Conservation (phyloP, 2,329 filamentous ascomycete genomes). For the Bimuria novae-zelandiae region DNA sequence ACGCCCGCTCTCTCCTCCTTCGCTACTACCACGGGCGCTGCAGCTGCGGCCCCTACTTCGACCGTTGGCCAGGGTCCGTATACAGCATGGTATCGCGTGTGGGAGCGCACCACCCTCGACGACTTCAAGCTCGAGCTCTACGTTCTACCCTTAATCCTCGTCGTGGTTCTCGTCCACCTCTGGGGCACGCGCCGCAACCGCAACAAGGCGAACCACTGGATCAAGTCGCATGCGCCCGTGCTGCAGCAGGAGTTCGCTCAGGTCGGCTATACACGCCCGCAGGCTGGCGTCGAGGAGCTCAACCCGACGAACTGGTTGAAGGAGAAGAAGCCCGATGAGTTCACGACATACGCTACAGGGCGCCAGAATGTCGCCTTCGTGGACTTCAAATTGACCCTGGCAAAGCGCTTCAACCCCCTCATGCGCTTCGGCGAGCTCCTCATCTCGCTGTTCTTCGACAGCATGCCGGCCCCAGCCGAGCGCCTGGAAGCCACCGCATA, state of each 20-base stretch:
- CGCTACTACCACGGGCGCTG: slow-evolving; percentile 37
- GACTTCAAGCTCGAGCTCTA: slow-evolving; percentile 90
- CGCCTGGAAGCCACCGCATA: slow-evolving; percentile 77
- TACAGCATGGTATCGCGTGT: slow-evolving; percentile 95
- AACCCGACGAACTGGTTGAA: slow-evolving; percentile 69
- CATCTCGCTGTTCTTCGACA: slow-evolving; percentile 80
- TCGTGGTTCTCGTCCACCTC: slow-evolving; percentile 79
- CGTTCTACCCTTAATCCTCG: slow-evolving; percentile 73
- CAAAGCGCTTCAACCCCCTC: slow-evolving; percentile 86
- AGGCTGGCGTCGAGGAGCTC: slow-evolving; percentile 51
- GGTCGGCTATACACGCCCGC: slow-evolving; percentile 72
- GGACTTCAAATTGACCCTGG: slow-evolving; percentile 79
- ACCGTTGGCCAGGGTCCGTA: slow-evolving; percentile 62
- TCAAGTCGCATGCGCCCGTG: slow-evolving; percentile 70
- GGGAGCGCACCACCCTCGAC: slow-evolving; percentile 80
- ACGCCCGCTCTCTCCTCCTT: slow-evolving; percentile 54
- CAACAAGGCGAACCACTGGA: slow-evolving; percentile 79
- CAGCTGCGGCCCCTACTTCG: slow-evolving; percentile 47
- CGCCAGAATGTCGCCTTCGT: slow-evolving; percentile 91
- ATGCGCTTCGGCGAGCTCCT: slow-evolving; percentile 67
- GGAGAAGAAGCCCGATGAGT: slow-evolving; percentile 89
- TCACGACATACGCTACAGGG: slow-evolving; percentile 83
- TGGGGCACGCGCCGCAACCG: slow-evolving; percentile 82
- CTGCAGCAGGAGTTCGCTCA: slow-evolving; percentile 82
- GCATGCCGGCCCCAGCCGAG: slow-evolving; percentile 70